These are phyloP conservation scores for Lepidium aucheri DNA, from an alignment of 345 rosid species.

Conservation along the genomic window DNA sequence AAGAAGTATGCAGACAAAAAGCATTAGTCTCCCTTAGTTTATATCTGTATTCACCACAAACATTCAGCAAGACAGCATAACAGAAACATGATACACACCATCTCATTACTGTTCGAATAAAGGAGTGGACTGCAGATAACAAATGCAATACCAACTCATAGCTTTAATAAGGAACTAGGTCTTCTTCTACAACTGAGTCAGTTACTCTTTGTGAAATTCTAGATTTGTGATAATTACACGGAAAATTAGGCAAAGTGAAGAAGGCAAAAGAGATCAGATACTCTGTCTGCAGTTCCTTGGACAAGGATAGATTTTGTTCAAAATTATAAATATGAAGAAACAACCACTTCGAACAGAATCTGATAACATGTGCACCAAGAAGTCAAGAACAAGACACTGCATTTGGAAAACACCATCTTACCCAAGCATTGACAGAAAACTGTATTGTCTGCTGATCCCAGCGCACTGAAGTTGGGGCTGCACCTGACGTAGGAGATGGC, in stretches of 20 bases:
- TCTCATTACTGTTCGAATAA: neutral
- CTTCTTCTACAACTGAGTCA: neutral
- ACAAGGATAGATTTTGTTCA: neutral
- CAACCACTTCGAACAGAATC: neutral
- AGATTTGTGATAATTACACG: neutral
- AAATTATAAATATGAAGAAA: neutral
- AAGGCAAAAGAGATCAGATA: neutral
- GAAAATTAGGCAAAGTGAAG: neutral
- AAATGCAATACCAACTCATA: neutral
- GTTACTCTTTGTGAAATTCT: neutral
- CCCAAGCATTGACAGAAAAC: slow-evolving; percentile 99
- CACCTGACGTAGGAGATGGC: slow-evolving; percentile 46
- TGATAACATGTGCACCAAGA: neutral
- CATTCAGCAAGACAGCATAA: neutral
- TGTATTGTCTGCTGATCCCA: slow-evolving; percentile 92
- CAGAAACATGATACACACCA: neutral
- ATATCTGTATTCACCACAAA: neutral
- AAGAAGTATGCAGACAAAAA: neutral
- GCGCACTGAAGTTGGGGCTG: slow-evolving; percentile 54
- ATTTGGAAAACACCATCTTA: slow-evolving; percentile 16
- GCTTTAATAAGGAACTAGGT: neutral
- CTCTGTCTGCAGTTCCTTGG: neutral
- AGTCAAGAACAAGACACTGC: neutral
- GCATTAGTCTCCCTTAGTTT: neutral
- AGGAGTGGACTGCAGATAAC: neutral